A percentile compares a stretch with the other conserved stretches of the same genome.
phyloP scores from a whole-genome alignment of 2,329 filamentous ascomycete species.

The Chrysosphaeria jannelii region DNA sequence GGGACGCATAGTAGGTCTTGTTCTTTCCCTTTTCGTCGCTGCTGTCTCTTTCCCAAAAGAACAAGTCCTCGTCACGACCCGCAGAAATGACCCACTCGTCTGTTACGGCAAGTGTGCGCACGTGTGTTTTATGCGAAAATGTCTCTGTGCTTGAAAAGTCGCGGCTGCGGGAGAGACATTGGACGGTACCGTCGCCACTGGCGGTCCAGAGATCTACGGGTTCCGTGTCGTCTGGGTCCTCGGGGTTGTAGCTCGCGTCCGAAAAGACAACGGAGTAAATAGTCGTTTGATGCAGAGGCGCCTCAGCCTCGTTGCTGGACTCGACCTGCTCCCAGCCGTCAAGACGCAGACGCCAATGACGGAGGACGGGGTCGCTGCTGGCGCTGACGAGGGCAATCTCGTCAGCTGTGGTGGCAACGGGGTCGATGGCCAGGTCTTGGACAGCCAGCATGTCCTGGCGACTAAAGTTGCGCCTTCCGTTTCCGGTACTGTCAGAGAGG shows the following conservation, averaged over 20 bases:
- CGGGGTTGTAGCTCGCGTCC: conserved; percentile 2
- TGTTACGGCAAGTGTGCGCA: conserved; percentile 48
- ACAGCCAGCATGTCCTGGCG: conserved; percentile 42
- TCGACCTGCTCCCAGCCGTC: conserved; percentile 22
- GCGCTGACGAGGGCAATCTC: conserved; percentile 40
- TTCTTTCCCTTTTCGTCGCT: conserved; percentile 77
- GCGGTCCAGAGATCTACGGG: conserved; percentile 68
- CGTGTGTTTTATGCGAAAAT: conserved; percentile 65
- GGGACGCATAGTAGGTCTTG: conserved; percentile 33
- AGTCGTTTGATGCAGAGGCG: conserved; percentile 59
- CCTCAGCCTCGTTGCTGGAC: not conserved
- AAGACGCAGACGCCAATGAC: conserved; percentile 37
- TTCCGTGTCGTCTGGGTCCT: conserved; percentile 12
- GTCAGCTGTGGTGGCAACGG: conserved; percentile 19
- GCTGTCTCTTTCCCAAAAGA: conserved; percentile 63
- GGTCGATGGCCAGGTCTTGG: conserved; percentile 51
- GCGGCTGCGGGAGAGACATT: conserved; percentile 40
- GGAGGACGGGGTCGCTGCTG: conserved; percentile 52
- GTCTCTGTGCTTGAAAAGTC: conserved; percentile 36
- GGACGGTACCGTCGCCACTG: conserved; percentile 67
- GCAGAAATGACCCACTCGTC: conserved; percentile 62
- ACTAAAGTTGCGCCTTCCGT: too few relatives aligned
- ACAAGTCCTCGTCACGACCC: conserved; percentile 71
- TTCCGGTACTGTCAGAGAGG: conserved; percentile 29
- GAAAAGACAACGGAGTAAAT: conserved; percentile 50